phyloP scores from a whole-genome alignment of 108 stramenopile species.

The Pseudonitzschia multiseries region DNA sequence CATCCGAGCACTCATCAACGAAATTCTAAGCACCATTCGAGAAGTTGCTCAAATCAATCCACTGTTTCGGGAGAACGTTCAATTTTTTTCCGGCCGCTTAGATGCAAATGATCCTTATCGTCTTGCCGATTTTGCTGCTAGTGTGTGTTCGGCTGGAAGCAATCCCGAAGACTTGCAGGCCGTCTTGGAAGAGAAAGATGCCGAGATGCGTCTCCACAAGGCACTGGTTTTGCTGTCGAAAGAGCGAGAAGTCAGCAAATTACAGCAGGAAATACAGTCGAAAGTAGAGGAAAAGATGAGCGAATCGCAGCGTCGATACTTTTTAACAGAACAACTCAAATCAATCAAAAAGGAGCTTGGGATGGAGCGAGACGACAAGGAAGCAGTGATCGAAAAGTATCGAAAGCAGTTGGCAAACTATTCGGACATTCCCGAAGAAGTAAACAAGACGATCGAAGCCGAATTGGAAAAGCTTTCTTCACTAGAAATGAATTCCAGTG shows the following conservation, averaged over 20 bases:
- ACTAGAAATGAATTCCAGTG: constrained; percentile 94
- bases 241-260: constrained; percentile 86
- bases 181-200: constrained; percentile 88
- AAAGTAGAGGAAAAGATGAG: constrained; percentile 97
- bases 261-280: constrained; percentile 92
- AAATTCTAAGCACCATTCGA: constrained; percentile 91
- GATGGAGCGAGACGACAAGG: constrained; percentile 98
- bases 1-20: constrained; percentile 93
- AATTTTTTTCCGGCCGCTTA: constrained; percentile 81
- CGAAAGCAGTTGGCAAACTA: constrained; percentile 75
- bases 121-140: constrained; percentile 94
- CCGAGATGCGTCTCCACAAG: constrained; percentile 86
- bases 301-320: constrained; percentile 91
- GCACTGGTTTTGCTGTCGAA: constrained; percentile 88
- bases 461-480: constrained; percentile 91
- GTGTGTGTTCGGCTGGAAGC: constrained; percentile 79
- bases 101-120: constrained; percentile 93
- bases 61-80: constrained; percentile 91
- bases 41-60: constrained; percentile 93
- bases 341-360: constrained; percentile 99
- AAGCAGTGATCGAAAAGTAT: constrained; percentile 89
- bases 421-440: constrained; percentile 70
- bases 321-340: constrained; percentile 96
- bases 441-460: constrained; percentile 73
- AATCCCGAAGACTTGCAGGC: constrained; percentile 85